Percentiles rank a stretch among this genome's conserved stretches.
Evolutionary conservation across 768 basidiomycete species (phyloP).

Genomic region (Epithele typhae): DNA sequence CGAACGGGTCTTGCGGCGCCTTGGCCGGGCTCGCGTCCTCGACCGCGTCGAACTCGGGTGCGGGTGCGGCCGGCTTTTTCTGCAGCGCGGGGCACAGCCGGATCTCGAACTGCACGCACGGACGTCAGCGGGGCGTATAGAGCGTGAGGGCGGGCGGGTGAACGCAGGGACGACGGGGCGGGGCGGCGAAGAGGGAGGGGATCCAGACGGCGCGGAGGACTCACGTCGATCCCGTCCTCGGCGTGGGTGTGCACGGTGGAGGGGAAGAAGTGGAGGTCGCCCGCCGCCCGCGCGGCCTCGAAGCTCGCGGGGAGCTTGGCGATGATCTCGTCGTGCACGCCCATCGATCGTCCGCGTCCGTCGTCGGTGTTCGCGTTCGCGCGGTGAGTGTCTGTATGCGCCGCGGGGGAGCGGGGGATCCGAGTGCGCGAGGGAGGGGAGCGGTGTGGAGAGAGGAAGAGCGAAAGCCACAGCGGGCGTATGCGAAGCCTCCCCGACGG

Average conservation of each 20-base stretch:
- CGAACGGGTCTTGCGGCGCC: slow-evolving; percentile 62
- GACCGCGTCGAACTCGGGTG: slow-evolving; percentile 32
- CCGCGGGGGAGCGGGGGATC: too few relatives aligned
- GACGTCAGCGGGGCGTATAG: slow-evolving; percentile 1
- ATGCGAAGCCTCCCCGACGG: too few relatives aligned
- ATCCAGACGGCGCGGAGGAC: slow-evolving; percentile 17
- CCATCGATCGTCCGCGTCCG: too few relatives aligned
- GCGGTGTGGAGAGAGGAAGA: too few relatives aligned
- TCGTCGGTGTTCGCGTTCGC: too few relatives aligned
- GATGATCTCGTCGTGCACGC: slow-evolving; percentile 42
- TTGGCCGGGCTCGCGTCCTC: slow-evolving; percentile 22
- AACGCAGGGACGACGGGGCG: not conserved
- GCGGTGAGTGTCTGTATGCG: too few relatives aligned
- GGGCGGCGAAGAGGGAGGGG: too few relatives aligned
- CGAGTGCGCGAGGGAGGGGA: too few relatives aligned
- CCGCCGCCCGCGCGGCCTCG: slow-evolving; percentile 53
- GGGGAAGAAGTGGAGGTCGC: slow-evolving; percentile 76
- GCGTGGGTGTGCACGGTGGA: slow-evolving; percentile 58
- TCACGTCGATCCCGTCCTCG: slow-evolving; percentile 64
- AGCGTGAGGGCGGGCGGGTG: not conserved
- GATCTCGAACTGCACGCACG: slow-evolving; percentile 72
- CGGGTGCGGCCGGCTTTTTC: slow-evolving; percentile 61
- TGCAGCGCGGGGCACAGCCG: slow-evolving; percentile 81
- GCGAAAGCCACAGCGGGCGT: too few relatives aligned
- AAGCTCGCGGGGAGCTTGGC: slow-evolving; percentile 48